A percentile compares a stretch with the other conserved stretches of the same genome.
Evolutionary conservation across 1,284 basidiomycete genomes (phyloP).

Genomic region (Spongiforma sp.): DNA sequence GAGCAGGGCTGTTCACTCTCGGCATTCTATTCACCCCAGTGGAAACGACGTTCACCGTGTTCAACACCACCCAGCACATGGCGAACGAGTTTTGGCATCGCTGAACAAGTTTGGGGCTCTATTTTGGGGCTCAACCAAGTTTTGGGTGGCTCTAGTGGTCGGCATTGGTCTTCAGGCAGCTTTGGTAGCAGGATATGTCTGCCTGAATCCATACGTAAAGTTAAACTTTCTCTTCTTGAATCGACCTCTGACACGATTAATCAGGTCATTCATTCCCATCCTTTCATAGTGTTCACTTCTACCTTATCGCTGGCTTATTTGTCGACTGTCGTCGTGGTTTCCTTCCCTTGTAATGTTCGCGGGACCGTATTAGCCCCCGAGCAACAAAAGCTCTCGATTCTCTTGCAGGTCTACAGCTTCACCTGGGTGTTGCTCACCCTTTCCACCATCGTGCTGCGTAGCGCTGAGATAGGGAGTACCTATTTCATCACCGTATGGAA

Average conservation of each 20-base stretch:
- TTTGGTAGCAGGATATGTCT: conserved; percentile 53
- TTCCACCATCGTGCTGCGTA: conserved; percentile 50
- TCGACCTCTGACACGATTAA: conserved; percentile 6
- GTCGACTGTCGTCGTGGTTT: conserved; percentile 26
- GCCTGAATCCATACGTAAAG: conserved; percentile 71
- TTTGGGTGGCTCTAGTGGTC: conserved; percentile 61
- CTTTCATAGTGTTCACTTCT: conserved; percentile 56
- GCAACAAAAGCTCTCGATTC: conserved; percentile 47
- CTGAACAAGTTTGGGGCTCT: conserved; percentile 27
- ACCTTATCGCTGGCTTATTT: conserved; percentile 57
- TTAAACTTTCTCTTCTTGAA: conserved; percentile 6
- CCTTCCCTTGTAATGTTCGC: conserved; percentile 26
- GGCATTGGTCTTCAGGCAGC: conserved; percentile 50
- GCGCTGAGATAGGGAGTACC: conserved; percentile 52
- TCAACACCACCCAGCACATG: conserved; percentile 13
- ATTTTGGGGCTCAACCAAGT: conserved; percentile 55
- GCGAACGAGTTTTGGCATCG: conserved; percentile 9
- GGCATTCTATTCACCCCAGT: conserved; percentile 18
- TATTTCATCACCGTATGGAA: conserved; percentile 68
- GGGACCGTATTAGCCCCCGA: conserved; percentile 31
- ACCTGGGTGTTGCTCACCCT: conserved; percentile 62
- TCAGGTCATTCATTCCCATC: conserved; percentile 67
- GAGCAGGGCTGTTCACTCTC: conserved; percentile 18
- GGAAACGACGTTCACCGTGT: conserved; percentile 8
- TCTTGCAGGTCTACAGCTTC: conserved; percentile 56